Evolutionary conservation across 257 asterid genomes (phyloP), one percentile per base, ranked within the genome.

Genomic region (Nemophila menziesii): DNA sequence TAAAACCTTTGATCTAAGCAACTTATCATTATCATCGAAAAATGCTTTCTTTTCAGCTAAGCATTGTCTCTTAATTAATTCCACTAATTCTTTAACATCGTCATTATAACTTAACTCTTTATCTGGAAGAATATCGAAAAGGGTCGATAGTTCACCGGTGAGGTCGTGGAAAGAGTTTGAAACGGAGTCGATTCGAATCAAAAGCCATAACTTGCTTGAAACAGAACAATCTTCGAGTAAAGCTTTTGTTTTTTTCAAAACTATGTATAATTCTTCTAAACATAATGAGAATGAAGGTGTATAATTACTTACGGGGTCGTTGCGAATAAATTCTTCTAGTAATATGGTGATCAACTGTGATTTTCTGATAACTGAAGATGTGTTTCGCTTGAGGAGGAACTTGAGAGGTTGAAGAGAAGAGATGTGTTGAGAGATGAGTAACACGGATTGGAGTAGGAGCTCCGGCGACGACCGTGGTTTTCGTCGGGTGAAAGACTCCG

Each of bases 141-240:
- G 70, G 61, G 84, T 89, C 4, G 84, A 76, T 6, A 89, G 61
- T 40, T 89, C 94, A 3, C 62, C 55, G 12, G 66, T 61, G 58
- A 89, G 46, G 22, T 80, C 86, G 48, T 70, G 82, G 36, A 78
- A 78, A 15, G 71, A 56, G 36, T 60, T 74, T 5, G 73, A 69
- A 22, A 70, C 43, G 1, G 65, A 59, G 19, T 77, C 77, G 21
- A 47, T 59, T 58, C 78, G 97, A 67, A 77, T 65, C 24, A 89
- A 68, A 36, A 83, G 74, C 93, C 97, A 89, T 69, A 78, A 67
- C 65, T 47, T 78, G 66, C 97, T 83, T 17, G 70, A 69, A 47
- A 38, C 45, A 23, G 61, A 51, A 34, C 84, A 80, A 38, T 84
- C 90, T 22, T 89, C 90, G 0, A 89, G 44, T 8, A 75, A 20